These are phyloP conservation scores for Zymoseptoria ardabiliae DNA, from an alignment of 2,329 filamentous ascomycete genomes.

Conservation along the genomic window DNA sequence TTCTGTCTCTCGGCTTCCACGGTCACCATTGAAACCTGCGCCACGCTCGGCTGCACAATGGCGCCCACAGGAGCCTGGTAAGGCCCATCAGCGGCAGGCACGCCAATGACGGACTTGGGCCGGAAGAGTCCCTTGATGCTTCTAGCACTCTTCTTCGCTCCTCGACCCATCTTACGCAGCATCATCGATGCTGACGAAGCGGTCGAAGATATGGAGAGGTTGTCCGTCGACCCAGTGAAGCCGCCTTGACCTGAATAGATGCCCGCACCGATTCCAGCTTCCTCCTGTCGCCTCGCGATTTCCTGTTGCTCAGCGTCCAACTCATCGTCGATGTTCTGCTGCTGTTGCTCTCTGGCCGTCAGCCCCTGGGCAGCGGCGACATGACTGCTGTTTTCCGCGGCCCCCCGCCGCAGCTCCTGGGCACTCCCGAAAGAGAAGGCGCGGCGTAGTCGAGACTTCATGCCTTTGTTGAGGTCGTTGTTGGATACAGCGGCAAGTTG, in stretches of 20 bases:
- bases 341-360: slow-evolving; percentile 24
- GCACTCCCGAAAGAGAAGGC: slow-evolving; percentile 97
- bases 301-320: slow-evolving; percentile 78
- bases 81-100: slow-evolving; percentile 61
- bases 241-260: slow-evolving; percentile 85
- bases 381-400: slow-evolving; percentile 51
- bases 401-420: slow-evolving; percentile 75
- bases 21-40: slow-evolving; percentile 90
- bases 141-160: slow-evolving; percentile 89
- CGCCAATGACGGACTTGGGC: slow-evolving; percentile 82
- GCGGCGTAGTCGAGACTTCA: slow-evolving; percentile 78
- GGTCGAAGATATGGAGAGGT: slow-evolving; percentile 83
- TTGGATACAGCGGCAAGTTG: slow-evolving; percentile 83
- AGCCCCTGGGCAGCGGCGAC: slow-evolving; percentile 18
- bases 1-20: slow-evolving; percentile 86
- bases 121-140: slow-evolving; percentile 91
- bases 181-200: slow-evolving; percentile 85
- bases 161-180: slow-evolving; percentile 97
- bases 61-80: slow-evolving; percentile 41
- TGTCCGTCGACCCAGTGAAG: slow-evolving; percentile 88
- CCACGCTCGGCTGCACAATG: slow-evolving; percentile 52
- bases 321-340: slow-evolving; percentile 26
- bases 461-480: slow-evolving; percentile 68
- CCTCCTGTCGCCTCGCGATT: slow-evolving; percentile 89
- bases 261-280: slow-evolving; percentile 79